Base-by-base conservation (phyloP, 805 yeast genomes). In the Barnettozyma botsteinii region DNA sequence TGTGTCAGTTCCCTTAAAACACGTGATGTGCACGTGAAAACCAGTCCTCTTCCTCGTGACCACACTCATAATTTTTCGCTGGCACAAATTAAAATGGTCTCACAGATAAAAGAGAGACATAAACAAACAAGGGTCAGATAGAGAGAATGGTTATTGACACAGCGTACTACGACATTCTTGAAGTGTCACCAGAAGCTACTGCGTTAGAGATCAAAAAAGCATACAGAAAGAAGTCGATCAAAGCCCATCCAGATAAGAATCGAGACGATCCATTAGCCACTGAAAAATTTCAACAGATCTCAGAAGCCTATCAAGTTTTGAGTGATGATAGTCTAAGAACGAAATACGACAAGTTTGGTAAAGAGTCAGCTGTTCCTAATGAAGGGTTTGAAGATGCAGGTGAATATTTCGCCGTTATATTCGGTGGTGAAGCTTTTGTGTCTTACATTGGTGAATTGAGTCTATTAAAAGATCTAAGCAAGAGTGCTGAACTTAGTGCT, bases 351-450 rank as follows among this genome's bases (percentile, higher is more conserved):
- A 80, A 79, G 59, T 79, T 63, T 50, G 94, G 94, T 37, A 81
- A 78, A 53, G 85, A 82, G 42, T 79, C 76, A 46, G 81, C 83
- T 13, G 75, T 80, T 23, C 83, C 85, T 1, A 69, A 67, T 37
- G 85, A 80, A 46, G 87, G 86, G 4, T 81, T 81, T 52, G 86
- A 55, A 50, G 91, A 83, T 57, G 85, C 91, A 2, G 68, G 75
- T 31, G 87, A 81, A 54, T 78, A 79, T 51, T 81, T 81, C 57
- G 69, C 81, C 4, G 72, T 72, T 65, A 80, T 81, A 43, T 81
- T 88, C 61, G 96, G 96, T 33, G 96, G 96, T 35, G 95, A 84
- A 41, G 94, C 93, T 2, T 88, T 89, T 61, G 73, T 69, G 25
- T 80, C 81, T 35, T 81, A 88, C 72, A 85, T 91, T 52, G 98